Percentiles rank a stretch among this genome's conserved stretches.
Evolutionary conservation across 805 yeast genomes (phyloP).

Genomic region (Lipomyces mesembrius): DNA sequence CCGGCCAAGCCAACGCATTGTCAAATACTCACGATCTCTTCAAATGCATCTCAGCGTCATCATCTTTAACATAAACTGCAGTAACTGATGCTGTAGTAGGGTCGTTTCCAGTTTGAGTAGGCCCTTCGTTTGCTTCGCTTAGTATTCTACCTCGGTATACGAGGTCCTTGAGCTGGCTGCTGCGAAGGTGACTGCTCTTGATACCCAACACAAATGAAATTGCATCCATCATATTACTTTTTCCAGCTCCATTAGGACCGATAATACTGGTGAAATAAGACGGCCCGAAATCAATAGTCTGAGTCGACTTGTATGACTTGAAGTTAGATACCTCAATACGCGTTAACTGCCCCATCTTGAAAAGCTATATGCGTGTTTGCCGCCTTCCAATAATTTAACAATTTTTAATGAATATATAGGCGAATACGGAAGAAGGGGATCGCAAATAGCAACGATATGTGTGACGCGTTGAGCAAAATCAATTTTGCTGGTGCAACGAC

Average conservation of each 20-base stretch:
- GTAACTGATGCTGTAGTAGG: conserved; percentile 66
- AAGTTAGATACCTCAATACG: conserved; percentile 83
- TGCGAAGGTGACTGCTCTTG: conserved; percentile 72
- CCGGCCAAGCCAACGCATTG: background rate
- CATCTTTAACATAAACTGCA: conserved; percentile 69
- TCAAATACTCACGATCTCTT: conserved; percentile 55
- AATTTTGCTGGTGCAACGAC: background rate
- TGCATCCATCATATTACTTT: conserved; percentile 97
- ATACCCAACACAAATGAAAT: conserved; percentile 93
- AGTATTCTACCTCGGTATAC: conserved; percentile 71
- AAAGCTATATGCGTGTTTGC: background rate
- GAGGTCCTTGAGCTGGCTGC: conserved; percentile 72
- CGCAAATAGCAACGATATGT: background rate
- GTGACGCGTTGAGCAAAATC: background rate
- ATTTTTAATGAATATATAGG: background rate
- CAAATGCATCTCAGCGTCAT: conserved; percentile 62
- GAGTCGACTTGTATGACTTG: conserved; percentile 84
- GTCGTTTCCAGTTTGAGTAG: conserved; percentile 26
- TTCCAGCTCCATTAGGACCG: conserved; percentile 99
- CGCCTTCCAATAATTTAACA: background rate
- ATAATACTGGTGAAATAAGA: conserved; percentile 84
- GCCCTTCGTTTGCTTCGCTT: conserved; percentile 37
- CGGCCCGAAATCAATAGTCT: conserved; percentile 76
- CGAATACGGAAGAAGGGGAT: background rate
- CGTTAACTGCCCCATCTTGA: conserved; percentile 75